These are phyloP conservation scores for Dichotomocladium elegans DNA, from an alignment of 371 early-diverging fungal genomes.

Conservation along the genomic window DNA sequence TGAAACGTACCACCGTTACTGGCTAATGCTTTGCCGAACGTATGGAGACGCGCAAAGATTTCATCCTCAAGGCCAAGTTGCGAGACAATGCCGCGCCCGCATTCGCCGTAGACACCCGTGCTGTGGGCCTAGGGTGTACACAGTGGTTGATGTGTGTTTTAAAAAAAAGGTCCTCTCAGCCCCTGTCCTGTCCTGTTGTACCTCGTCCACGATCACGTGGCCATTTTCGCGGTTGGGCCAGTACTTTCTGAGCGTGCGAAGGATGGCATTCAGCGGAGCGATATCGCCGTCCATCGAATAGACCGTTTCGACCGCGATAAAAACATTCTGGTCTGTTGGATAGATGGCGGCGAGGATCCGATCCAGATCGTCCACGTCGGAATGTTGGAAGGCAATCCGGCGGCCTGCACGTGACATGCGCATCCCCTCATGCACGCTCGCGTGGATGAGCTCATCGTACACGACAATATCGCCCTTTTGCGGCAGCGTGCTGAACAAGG, in stretches of 20 bases:
- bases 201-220: conserved; percentile 64
- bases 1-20: conserved; percentile 68
- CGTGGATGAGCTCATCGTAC: conserved; percentile 76
- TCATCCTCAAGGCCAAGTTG: conserved; percentile 58
- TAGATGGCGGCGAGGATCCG: conserved; percentile 15
- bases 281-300: conserved; percentile 87
- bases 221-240: conserved; percentile 49
- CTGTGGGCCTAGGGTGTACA: conserved; percentile 63
- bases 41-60: conserved; percentile 76
- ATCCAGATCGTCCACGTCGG: conserved; percentile 63
- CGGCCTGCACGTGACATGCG: conserved; percentile 52
- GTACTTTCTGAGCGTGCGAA: conserved; percentile 42
- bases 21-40: conserved; percentile 83
- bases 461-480: conserved; percentile 65
- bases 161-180: background rate
- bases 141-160: background rate
- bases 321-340: conserved; percentile 35
- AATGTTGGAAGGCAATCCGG: conserved; percentile 60
- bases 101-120: conserved; percentile 70
- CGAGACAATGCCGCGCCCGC: conserved; percentile 68
- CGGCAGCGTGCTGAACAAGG: conserved; percentile 64
- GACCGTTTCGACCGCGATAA: conserved; percentile 74
- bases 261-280: conserved; percentile 66
- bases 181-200: conserved; percentile 6
- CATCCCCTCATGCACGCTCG: conserved; percentile 82